Evolutionary conservation across 2,329 filamentous ascomycete genomes (phyloP).

Genomic region (Cercospora sp.): DNA sequence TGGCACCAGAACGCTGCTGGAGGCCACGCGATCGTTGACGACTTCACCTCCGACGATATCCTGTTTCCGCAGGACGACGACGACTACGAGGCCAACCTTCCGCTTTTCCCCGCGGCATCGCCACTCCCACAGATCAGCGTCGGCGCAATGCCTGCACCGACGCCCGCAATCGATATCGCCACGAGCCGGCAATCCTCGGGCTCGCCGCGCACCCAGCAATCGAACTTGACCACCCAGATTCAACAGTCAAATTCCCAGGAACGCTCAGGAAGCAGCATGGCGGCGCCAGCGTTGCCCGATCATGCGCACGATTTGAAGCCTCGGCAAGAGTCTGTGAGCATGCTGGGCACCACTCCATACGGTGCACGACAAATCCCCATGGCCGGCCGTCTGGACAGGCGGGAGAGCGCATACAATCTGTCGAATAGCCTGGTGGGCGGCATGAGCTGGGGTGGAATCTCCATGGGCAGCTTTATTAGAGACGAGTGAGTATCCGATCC

Average conservation of each 20-base stretch:
- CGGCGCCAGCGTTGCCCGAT: slow-evolving; percentile 12
- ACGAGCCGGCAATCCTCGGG: slow-evolving; percentile 55
- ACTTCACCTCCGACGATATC: slow-evolving; percentile 36
- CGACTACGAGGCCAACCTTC: slow-evolving; percentile 22
- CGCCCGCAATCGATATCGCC: slow-evolving; percentile 62
- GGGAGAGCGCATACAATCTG: slow-evolving; percentile 54
- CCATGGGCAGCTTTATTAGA: slow-evolving; percentile 92
- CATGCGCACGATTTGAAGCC: slow-evolving; percentile 35
- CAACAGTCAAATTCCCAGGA: slow-evolving; percentile 49
- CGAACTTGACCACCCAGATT: slow-evolving; percentile 63
- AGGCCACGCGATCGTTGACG: slow-evolving; percentile 27
- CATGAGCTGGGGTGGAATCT: slow-evolving; percentile 96
- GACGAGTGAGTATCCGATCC: slow-evolving; percentile 77
- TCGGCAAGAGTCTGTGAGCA: slow-evolving; percentile 58
- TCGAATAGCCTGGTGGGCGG: slow-evolving; percentile 67
- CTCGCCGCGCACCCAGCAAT: slow-evolving; percentile 61
- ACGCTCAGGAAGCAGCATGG: slow-evolving; percentile 30
- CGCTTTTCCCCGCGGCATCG: slow-evolving; percentile 29
- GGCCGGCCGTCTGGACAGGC: slow-evolving; percentile 50
- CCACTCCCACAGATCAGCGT: slow-evolving; percentile 22
- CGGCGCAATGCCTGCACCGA: slow-evolving; percentile 53
- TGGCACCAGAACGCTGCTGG: slow-evolving; percentile 23
- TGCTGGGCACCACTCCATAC: slow-evolving; percentile 54
- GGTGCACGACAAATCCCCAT: slow-evolving; percentile 63
- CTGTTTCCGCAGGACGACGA: slow-evolving; percentile 35